A percentile compares a stretch with the other conserved stretches of the same genome.
Conservation (phyloP, 345 rosid species). For the Sisymbrium altissimum region DNA sequence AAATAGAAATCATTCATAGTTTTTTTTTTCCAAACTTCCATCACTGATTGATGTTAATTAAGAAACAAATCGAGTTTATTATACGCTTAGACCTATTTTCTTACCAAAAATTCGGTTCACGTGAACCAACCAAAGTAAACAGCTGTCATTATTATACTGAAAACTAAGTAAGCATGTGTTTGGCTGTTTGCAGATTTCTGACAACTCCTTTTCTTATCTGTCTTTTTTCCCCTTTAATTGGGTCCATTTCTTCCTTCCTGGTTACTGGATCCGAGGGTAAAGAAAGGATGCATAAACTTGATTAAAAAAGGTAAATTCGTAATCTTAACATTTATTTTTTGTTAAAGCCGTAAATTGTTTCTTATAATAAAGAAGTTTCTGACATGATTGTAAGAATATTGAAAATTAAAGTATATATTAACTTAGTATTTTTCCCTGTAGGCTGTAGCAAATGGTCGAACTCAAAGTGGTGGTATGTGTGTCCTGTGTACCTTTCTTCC, state of each 20-base stretch:
- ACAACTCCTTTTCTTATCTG: conserved; percentile 34
- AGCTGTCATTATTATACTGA: conserved; percentile 22
- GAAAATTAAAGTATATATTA: too few relatives aligned
- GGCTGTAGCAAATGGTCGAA: neutral
- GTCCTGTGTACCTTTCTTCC: too few relatives aligned
- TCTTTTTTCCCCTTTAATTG: neutral
- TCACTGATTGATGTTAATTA: neutral
- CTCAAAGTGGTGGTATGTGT: neutral
- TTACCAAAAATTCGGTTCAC: conserved; percentile 14
- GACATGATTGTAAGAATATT: too few relatives aligned
- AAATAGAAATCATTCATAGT: neutral
- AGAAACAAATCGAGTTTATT: neutral
- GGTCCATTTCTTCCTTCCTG: conserved; percentile 1
- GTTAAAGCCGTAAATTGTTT: neutral
- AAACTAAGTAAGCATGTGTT: conserved; percentile 30
- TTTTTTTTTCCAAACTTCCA: neutral
- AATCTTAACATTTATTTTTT: neutral
- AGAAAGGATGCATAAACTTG: neutral
- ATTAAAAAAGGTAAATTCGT: neutral
- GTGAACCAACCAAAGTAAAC: conserved; percentile 30
- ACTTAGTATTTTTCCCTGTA: too few relatives aligned
- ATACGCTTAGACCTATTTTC: neutral
- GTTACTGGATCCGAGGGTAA: conserved; percentile 4
- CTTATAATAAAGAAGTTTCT: neutral
- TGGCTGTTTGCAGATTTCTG: conserved; percentile 36